Evolutionary conservation across 2,329 filamentous ascomycete genomes (phyloP).

Genomic region (Sclerotinia subarctica): DNA sequence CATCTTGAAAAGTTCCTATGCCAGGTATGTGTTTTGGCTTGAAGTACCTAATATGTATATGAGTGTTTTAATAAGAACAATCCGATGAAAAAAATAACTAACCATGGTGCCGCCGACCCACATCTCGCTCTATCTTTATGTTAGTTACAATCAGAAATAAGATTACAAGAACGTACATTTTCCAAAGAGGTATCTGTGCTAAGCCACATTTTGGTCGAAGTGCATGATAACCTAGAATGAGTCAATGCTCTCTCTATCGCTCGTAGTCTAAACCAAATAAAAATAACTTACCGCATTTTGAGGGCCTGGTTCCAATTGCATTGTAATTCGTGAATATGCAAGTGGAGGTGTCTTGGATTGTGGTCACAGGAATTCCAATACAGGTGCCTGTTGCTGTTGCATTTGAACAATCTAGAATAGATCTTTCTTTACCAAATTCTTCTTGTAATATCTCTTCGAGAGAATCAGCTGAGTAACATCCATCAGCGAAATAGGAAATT

Average conservation of each 20-base stretch:
- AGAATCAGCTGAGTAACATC: conserved; percentile 15
- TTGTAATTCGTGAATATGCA: conserved; percentile 22
- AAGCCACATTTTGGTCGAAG: background rate
- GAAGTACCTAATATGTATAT: conserved; percentile 12
- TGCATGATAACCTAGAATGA: background rate
- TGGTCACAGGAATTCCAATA: conserved; percentile 13
- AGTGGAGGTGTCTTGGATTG: background rate
- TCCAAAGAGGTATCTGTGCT: background rate
- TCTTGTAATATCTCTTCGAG: conserved; percentile 14
- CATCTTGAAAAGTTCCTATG: conserved; percentile 22
- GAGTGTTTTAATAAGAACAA: too few relatives aligned
- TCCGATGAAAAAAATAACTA: too few relatives aligned
- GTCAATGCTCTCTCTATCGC: background rate
- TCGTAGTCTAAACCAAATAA: background rate
- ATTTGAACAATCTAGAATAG: conserved; percentile 17
- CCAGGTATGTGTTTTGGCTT: conserved; percentile 19
- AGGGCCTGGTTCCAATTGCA: conserved; percentile 5
- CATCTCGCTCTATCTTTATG: background rate
- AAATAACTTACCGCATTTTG: conserved; percentile 2
- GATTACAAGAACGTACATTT: background rate
- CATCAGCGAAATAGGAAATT: background rate
- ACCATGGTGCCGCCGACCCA: background rate
- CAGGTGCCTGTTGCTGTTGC: conserved; percentile 11
- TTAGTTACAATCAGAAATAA: background rate
- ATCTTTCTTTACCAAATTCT: conserved; percentile 13